Base-by-base conservation (phyloP, 129 eudicot genomes). In the Pseudognaphalium luteoalbum region DNA sequence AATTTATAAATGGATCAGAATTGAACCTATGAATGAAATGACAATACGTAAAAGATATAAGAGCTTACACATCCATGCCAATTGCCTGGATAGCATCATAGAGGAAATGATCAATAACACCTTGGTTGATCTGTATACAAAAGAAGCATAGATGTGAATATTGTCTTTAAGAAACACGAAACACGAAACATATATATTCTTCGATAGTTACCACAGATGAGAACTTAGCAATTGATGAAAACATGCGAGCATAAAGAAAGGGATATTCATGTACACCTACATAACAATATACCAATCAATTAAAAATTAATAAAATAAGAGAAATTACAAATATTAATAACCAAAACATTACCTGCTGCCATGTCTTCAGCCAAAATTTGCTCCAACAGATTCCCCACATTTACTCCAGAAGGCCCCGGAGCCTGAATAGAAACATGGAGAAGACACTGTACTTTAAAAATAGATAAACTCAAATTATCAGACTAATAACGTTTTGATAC, bases 171-270 rank as follows among this genome's bases (percentile, higher is more conserved):
- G 47, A 50, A 15, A 76, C 22, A 64, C 68, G 29, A 58, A 63
- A 51, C 54, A 32, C 16, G 56, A 58, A 66, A 32, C 16, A 34
- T 58, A 41, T 54, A 75, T 58, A 25, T 37, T 47, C 52, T 39
- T 42, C 28, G 58, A 66, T 78, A 74, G 17, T 88, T 88, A 94
- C 97, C 98, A 89, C 82, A 58, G 96, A 84, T 44, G 96, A 88
- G 81, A 94, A 88, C 76, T 87, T 91, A 60, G 98, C 84, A 81
- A 88, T 83, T 57, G 97, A 76, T 47, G 97, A 91, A 74, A 94
- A 91, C 81, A 94, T 83, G 21, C 98, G 98, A 68, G 97, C 98
- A 83, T 82, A 87, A 12, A 94, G 97, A 82, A 94, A 94, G 16
- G 98, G 98, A 75, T 80, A 88, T 35, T 91, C 97, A 78, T 87